Percentiles rank a stretch among this genome's conserved stretches.
phyloP scores from a whole-genome alignment of 78 protist genomes.

The Speleostelium caveatum region DNA sequence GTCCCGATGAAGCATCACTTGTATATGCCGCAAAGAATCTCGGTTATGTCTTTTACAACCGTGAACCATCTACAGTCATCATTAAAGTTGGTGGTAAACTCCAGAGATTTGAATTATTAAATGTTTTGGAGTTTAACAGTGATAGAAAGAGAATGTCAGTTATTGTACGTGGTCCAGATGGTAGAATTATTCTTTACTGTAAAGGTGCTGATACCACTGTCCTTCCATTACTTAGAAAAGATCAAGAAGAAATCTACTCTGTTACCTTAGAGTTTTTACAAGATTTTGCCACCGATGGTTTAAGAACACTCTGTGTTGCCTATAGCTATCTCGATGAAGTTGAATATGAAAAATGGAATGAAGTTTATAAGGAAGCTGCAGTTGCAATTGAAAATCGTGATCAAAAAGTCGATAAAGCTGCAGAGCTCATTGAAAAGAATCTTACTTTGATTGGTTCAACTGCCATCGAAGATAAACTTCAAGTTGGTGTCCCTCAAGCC shows the following conservation, averaged over 20 bases:
- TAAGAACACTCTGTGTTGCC: constrained; percentile 91
- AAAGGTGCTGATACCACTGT: constrained; percentile 94
- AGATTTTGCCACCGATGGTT: constrained; percentile 85
- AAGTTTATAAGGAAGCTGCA: constrained; percentile 72
- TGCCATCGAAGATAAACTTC: constrained; percentile 96
- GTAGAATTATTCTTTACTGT: constrained; percentile 63
- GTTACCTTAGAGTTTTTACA: constrained; percentile 42
- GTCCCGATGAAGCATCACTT: constrained; percentile 90
- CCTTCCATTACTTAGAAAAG: constrained; percentile 33
- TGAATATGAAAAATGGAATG: constrained; percentile 67
- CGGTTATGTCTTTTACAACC: constrained; percentile 70
- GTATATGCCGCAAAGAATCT: constrained; percentile 85
- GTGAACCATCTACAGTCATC: constrained; percentile 50
- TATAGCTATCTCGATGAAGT: constrained; percentile 61
- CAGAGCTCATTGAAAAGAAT: constrained; percentile 83
- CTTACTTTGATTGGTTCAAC: constrained; percentile 91
- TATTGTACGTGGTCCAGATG: constrained; percentile 79
- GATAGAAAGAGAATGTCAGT: constrained; percentile 95
- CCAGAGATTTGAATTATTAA: constrained; percentile 77
- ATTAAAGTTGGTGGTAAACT: constrained; percentile 28
- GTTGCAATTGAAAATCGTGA: constrained; percentile 62
- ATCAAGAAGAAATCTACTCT: constrained; percentile 26
- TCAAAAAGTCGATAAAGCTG: constrained; percentile 42
- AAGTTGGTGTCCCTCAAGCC: constrained; percentile 91
- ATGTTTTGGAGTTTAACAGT: constrained; percentile 89